Conservation (phyloP, 1,284 basidiomycete species). For the Ceratobasidium sp. region DNA sequence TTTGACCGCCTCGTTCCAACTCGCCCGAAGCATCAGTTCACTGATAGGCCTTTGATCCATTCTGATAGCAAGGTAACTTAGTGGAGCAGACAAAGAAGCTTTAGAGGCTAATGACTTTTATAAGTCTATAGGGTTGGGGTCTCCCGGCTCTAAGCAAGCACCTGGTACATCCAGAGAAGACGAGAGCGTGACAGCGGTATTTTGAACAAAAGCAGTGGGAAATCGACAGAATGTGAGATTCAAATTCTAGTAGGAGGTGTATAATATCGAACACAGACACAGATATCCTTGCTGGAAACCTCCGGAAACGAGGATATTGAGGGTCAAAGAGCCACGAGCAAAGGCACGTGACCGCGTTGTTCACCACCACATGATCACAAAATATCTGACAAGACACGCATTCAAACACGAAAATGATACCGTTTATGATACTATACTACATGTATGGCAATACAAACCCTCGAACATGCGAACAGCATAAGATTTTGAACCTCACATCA, state of each 20-base stretch:
- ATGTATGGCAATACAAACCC: slow-evolving; percentile 25
- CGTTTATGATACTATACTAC: slow-evolving; percentile 15
- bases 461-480: slow-evolving; percentile 8
- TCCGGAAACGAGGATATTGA: background rate
- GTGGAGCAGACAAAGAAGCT: background rate
- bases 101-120: background rate
- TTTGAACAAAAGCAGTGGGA: background rate
- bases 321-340: background rate
- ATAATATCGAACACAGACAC: background rate
- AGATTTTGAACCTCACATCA: slow-evolving; percentile 44
- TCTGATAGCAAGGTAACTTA: background rate
- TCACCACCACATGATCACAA: background rate
- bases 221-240: background rate
- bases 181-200: background rate
- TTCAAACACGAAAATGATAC: background rate
- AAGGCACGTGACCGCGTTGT: background rate
- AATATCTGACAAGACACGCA: background rate
- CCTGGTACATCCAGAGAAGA: no score
- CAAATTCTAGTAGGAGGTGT: background rate
- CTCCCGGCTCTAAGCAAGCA: no score
- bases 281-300: background rate
- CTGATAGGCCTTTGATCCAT: slow-evolving; percentile 44
- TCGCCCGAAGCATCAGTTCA: slow-evolving; percentile 42
- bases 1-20: slow-evolving; percentile 41
- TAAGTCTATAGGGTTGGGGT: background rate